phyloP scores from a whole-genome alignment of 2,329 filamentous ascomycete genomes.

The Cladophialophora carrionii region DNA sequence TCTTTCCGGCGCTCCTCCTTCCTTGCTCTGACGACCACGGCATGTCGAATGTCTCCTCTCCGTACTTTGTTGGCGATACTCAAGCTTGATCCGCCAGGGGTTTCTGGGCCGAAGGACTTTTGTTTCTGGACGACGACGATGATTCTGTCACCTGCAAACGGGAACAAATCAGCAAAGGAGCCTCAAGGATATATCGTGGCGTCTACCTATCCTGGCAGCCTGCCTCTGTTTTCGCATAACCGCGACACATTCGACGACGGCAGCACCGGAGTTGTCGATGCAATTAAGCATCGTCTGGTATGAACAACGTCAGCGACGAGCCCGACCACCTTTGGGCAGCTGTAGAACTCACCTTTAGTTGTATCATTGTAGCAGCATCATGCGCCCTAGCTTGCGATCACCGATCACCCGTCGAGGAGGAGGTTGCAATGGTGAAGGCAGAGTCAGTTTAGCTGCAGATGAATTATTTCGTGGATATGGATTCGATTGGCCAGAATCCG shows the following conservation, averaged over 20 bases:
- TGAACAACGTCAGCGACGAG: conserved; percentile 3
- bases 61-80: conserved; percentile 90
- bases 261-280: conserved; percentile 99
- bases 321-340: background rate
- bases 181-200: background rate
- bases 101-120: conserved; percentile 71
- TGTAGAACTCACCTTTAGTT: conserved; percentile 68
- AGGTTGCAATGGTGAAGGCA: conserved; percentile 3
- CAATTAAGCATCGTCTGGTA: conserved; percentile 91
- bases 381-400: conserved; percentile 23
- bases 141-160: conserved; percentile 78
- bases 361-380: conserved; percentile 73
- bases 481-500: conserved; percentile 9
- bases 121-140: conserved; percentile 98
- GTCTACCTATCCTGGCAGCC: conserved; percentile 78
- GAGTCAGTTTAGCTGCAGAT: conserved; percentile 19
- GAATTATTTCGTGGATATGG: conserved; percentile 9
- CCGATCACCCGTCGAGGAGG: background rate
- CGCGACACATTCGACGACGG: conserved; percentile 93
- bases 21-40: conserved; percentile 86
- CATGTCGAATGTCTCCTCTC: conserved; percentile 93
- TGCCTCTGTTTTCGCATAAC: conserved; percentile 87
- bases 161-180: background rate
- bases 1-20: conserved; percentile 87
- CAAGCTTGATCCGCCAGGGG: conserved; percentile 65